Conservation (phyloP, 2,329 filamentous ascomycete genomes). For the Beauveria caledonica region DNA sequence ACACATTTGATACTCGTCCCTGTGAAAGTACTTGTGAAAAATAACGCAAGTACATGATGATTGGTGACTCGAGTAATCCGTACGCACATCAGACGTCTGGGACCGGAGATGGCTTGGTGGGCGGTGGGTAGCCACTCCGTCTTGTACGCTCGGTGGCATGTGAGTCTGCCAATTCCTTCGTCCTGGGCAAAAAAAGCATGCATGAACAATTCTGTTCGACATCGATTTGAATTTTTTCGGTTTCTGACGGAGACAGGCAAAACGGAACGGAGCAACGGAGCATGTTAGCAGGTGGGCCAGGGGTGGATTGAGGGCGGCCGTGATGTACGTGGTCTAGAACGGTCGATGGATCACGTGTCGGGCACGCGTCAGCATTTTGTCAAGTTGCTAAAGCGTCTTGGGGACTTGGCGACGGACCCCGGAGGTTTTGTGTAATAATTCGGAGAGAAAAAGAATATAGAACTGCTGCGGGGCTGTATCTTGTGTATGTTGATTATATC, state of each 20-base stretch:
- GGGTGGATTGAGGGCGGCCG: neutral
- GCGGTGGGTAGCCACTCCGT: neutral
- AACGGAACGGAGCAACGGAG: neutral
- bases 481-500: too few relatives aligned
- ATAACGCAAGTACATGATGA: too few relatives aligned
- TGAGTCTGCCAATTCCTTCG: too few relatives aligned
- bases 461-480: neutral
- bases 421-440: too few relatives aligned
- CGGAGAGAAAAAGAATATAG: too few relatives aligned
- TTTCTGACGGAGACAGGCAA: neutral
- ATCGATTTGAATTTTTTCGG: neutral
- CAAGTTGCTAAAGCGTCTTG: neutral
- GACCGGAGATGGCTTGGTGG: neutral
- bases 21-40: too few relatives aligned
- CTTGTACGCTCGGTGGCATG: too few relatives aligned
- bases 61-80: too few relatives aligned
- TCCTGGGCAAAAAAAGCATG: too few relatives aligned
- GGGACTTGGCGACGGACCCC: neutral
- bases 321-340: slow-evolving; percentile 11
- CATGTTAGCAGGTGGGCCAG: neutral
- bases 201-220: too few relatives aligned
- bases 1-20: too few relatives aligned
- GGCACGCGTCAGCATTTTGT: slow-evolving; percentile 3
- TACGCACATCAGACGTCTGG: too few relatives aligned
- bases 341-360: slow-evolving; percentile 8